Base-by-base conservation (phyloP, 805 yeast genomes). In the Lipomyces lipofer region DNA sequence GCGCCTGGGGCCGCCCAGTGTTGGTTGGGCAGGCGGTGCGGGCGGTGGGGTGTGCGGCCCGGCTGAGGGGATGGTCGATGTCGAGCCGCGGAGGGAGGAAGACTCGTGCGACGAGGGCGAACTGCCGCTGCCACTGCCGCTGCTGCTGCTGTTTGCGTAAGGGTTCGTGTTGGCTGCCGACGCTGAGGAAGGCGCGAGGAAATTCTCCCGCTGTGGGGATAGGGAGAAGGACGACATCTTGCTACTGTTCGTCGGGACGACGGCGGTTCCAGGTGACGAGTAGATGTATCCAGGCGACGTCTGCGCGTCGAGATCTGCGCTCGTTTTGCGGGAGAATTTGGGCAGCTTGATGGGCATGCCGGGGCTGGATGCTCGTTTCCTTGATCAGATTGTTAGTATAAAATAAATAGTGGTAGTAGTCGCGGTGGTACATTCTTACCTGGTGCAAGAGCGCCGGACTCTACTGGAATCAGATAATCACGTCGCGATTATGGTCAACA, bases 31-130 rank as follows among this genome's bases (percentile, higher is more conserved):
- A 8, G 19, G 21, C 28, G 15, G 49, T 12, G 8, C n/a, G 49
- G 33, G 39, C 9, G 49, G 49, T 4, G 49, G 49, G 10, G 49
- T 45, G 8, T 40, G 49, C 10, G 40, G 49, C 4, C 49, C 49
- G 19, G 40, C 6, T 13, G 49, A 19, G n/a, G 51, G 32, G 15
- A 27, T 15, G 6, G 47, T 47, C 12, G 51, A 25, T 9, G 51
- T 28, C 21, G 45, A 39, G 4, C 24, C 29, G 17, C 17, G 43
- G 3, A 19, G 32, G 9, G 29, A 30, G 30, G 19, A 17, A 7
- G 39, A 13, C 29, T 22, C 28, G 19, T 32, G 4, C 15, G 29
- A 27, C 9, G 39, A 44, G 12, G 27, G 27, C 40, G 13, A 25
- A 19, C 25, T 25, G n/a, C 25, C 40, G 24, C 22, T 12, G 10